Conservation (phyloP, 352 stramenopile species). For the Phytophthora idaei region DNA sequence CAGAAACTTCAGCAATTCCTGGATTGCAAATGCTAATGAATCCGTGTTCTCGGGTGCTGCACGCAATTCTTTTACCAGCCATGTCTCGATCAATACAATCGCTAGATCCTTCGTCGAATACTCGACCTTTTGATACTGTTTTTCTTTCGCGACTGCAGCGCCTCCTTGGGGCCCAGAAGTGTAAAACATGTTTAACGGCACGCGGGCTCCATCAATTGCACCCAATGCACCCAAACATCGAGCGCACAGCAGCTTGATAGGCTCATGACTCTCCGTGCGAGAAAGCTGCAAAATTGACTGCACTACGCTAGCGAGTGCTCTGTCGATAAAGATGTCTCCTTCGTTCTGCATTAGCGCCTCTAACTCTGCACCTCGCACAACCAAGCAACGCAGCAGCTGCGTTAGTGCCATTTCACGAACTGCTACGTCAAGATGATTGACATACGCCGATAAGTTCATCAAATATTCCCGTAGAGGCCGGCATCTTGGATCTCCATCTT, state of each 20-base stretch:
- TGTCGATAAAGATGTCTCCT: slow-evolving; percentile 70
- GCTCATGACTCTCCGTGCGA: slow-evolving; percentile 63
- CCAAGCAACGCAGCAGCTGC: slow-evolving; percentile 71
- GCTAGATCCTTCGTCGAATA: slow-evolving; percentile 82
- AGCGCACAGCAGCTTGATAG: slow-evolving; percentile 73
- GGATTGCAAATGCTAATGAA: slow-evolving; percentile 81
- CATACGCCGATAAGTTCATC: slow-evolving; percentile 54
- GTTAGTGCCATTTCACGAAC: slow-evolving; percentile 80
- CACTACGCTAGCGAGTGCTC: slow-evolving; percentile 58
- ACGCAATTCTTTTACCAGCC: slow-evolving; percentile 83
- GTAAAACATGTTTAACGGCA: slow-evolving; percentile 74
- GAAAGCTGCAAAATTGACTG: slow-evolving; percentile 74
- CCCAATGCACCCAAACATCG: slow-evolving; percentile 79
- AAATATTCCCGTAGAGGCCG: slow-evolving; percentile 61
- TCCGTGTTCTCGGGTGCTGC: slow-evolving; percentile 87
- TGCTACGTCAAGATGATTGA: slow-evolving; percentile 81
- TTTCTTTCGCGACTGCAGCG: slow-evolving; percentile 43
- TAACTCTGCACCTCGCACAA: slow-evolving; percentile 66
- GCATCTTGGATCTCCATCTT: slow-evolving; percentile 61
- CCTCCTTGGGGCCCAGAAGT: slow-evolving; percentile 34
- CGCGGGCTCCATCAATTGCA: slow-evolving; percentile 79
- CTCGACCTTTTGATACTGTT: slow-evolving; percentile 51
- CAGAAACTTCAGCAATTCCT: slow-evolving; percentile 86
- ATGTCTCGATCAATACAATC: slow-evolving; percentile 82
- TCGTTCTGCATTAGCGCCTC: slow-evolving; percentile 73